Evolutionary conservation across 176 grass and related monocot genomes (phyloP), one percentile per base, ranked within the genome.

Genomic region (Puccinellia tenuiflora): DNA sequence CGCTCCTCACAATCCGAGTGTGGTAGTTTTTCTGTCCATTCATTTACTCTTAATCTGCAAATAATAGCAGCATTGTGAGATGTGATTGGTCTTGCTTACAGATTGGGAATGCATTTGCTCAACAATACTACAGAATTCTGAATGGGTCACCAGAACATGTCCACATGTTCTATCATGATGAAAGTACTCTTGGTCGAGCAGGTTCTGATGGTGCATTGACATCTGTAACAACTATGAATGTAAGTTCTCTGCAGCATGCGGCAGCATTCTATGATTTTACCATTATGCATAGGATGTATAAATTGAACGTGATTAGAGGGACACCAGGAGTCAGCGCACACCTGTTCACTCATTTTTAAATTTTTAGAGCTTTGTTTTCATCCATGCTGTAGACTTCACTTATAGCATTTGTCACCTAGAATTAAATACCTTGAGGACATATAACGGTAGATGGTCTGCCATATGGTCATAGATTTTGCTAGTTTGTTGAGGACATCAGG

Each of bases 101-200:
- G 96, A 73, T 98, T 86, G 92, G 82, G 18, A 80, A 14, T 79
- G 90, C 96, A 81, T 98, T 98, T 85, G 89, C 90, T 50, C 77
- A 93, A 63, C 92, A 98, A 30, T 98, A 98, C 76, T 98, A 95
- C 55, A 46, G 81, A 17, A 86, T 90, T 79, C 85, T 98, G 34
- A 42, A 77, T 76, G 31, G 16, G 26, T 37, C 85, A 20, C 90
- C 80, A n/a, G 83, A 91, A 62, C 42, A 87, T 20, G 79, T 88
- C 62, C 82, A 95, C 79, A 89, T 46, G 79, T 98, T 98, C 81
- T 98, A 98, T 71, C 77, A 88, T 40, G 96, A 91, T 59, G 89
- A 83, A 24, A 95, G 92, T 84, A 80, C 68, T 72, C 87, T 98
- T 45, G 88, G 91, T 53, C 86, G 96, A 54, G 68, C 87, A 77